Base-by-base conservation (phyloP, 805 yeast genomes). In the Starmera caribaea region DNA sequence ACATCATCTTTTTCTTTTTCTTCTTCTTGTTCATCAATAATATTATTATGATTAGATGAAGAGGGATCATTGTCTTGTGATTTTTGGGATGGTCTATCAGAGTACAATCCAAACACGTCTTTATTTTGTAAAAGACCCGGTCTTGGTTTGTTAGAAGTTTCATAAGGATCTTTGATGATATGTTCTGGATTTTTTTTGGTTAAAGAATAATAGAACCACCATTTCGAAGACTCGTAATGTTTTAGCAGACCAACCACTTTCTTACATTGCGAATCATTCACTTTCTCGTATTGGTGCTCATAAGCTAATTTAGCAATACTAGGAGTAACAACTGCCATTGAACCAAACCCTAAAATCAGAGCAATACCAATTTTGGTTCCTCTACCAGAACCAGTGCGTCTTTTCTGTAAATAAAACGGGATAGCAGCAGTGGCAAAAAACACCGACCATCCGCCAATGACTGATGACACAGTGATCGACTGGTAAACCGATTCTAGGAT, bases 101-200 rank as follows among this genome's bases (percentile, higher is more conserved):
- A 47, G 39, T 65, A 61, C 9, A 66, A 45, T 0, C 65, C 65
- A 38, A 66, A 17, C 1, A 66, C 65, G 40, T 63, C 68, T 38
- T 64, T 62, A 27, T 62, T 62, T 27, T 62, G 26, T 21, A 21
- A 21, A 21, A 21, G 26, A 21, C 26, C 26, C 6, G 26, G 26
- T 21, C 26, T 21, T 21, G 26, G 26, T 21, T 21, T 21, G 26
- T 21, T 21, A 21, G 26, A 7, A 21, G 26, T 21, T 21, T 21
- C 49, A 48, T 68, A 59, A 6, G 88, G 88, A 49, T 80, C 81
- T 40, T 71, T 71, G 46, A 80, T 57, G 31, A 72, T 62, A 37
- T 65, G 65, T 16, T 64, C 66, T 0, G 80, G 76, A 47, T 79
- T 72, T 14, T 64, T 63, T 31, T 67, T 61, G 0, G 83, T 69